phyloP scores from a whole-genome alignment of 352 stramenopile species.

The Phytopythium boreale region DNA sequence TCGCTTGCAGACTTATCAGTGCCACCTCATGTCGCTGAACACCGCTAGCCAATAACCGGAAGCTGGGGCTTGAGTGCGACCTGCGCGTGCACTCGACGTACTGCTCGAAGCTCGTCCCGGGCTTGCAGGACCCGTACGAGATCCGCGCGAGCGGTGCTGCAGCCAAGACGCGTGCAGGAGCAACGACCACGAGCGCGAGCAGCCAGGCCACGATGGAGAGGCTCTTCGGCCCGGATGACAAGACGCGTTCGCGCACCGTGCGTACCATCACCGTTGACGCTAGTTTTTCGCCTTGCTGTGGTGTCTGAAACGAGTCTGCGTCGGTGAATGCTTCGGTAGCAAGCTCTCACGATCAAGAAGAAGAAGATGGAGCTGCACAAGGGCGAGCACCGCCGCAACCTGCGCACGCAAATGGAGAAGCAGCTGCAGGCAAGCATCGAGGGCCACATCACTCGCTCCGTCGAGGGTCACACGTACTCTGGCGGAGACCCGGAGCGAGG shows the following conservation, averaged over 20 bases:
- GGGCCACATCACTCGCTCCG: slow-evolving; percentile 83
- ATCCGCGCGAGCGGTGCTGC: slow-evolving; percentile 26
- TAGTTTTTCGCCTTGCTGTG: neutral
- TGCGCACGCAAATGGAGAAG: slow-evolving; percentile 76
- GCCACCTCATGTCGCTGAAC: neutral
- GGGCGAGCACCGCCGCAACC: slow-evolving; percentile 67
- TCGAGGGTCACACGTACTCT: slow-evolving; percentile 65
- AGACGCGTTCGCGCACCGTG: slow-evolving; percentile 48
- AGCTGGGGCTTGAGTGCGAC: slow-evolving; percentile 72
- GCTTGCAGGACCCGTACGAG: slow-evolving; percentile 65
- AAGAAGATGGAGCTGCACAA: slow-evolving; percentile 80
- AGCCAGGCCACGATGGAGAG: slow-evolving; percentile 77
- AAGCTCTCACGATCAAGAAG: slow-evolving; percentile 47
- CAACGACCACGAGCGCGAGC: slow-evolving; percentile 40
- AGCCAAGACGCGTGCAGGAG: slow-evolving; percentile 37
- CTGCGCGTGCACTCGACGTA: slow-evolving; percentile 70
- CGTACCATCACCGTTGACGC: neutral
- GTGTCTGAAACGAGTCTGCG: neutral
- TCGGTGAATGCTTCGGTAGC: neutral
- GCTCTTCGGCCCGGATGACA: slow-evolving; percentile 73
- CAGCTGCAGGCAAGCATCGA: slow-evolving; percentile 88
- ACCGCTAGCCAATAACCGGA: slow-evolving; percentile 50
- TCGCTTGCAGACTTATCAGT: neutral
- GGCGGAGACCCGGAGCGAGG: slow-evolving; percentile 1
- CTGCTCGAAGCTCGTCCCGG: slow-evolving; percentile 65